Evolutionary conservation across 257 asterid genomes (phyloP).

Genomic region (Paulownia fortunei): DNA sequence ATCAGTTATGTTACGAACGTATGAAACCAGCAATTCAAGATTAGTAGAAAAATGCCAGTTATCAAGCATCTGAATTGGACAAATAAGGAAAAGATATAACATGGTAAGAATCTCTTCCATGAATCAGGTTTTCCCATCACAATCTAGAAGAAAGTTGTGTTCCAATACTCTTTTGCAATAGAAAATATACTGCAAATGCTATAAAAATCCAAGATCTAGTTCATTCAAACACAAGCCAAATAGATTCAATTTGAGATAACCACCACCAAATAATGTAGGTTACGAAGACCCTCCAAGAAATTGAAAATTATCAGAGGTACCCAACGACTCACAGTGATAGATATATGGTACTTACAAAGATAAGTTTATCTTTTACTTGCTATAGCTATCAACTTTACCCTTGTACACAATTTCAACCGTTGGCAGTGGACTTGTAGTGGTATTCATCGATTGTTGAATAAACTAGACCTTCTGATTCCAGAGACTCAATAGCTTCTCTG

Average conservation of each 20-base stretch:
- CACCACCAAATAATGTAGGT: not conserved
- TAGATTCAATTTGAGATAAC: not conserved
- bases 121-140: too few relatives aligned
- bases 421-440: constrained; percentile 75
- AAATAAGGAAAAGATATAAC: not conserved
- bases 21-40: not conserved
- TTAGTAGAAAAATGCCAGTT: not conserved
- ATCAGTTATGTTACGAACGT: too few relatives aligned
- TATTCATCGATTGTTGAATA: constrained; percentile 76
- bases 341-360: not conserved
- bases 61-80: not conserved
- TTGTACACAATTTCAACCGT: constrained; percentile 49
- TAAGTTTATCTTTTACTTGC: constrained; percentile 4
- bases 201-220: not conserved
- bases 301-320: not conserved
- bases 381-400: constrained; percentile 4
- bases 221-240: not conserved
- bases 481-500: constrained; percentile 70
- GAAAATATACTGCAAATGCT: not conserved
- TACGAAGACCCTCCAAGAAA: not conserved
- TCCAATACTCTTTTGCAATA: not conserved
- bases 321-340: constrained; percentile 2
- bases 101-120: too few relatives aligned
- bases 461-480: constrained; percentile 71
- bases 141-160: not conserved